Base-by-base conservation (phyloP, 164 flowering plant species). In the Echeveria elegans region DNA sequence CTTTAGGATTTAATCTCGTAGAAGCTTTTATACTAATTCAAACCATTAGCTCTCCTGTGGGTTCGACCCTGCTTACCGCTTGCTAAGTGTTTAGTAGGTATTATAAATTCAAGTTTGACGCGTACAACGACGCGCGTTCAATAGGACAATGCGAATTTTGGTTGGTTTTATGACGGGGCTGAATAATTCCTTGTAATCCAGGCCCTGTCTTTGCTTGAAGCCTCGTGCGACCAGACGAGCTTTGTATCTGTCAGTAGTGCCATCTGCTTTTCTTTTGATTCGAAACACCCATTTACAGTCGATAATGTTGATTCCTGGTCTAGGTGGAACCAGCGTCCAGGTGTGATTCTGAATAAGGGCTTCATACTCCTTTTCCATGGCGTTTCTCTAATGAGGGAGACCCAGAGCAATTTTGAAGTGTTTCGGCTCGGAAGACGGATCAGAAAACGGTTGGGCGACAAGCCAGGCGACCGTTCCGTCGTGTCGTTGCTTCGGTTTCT, bases 171-270 rank as follows among this genome's bases (percentile, higher is more conserved):
- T 21, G 0, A 63, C 61, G 0, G 66, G 61, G 24, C 8, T n/a
- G n/a, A 69, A 69, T 5, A 30, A 63, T 0, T 69, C 61, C 21
- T 16, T 6, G 23, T 69, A 69, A 23, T 69, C 66, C 6, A 69
- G 1, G 0, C 66, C 60, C 0, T 18, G 9, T 15, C 18, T 18
- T 45, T 69, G 71, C n/a, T 62, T 23, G 14, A 43, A 69, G 0
- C 71, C 71, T 16, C 63, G 62, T 19, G 71, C 66, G 5, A 69
- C 60, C 1, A 63, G 28, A 6, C 45, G 59, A 29, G 71, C 71
- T 34, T 69, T 64, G 40, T 19, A 21, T 4, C 66, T 0, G 1
- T 32, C 28, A 2, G 40, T 16, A 5, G 66, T n/a, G 23, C 28
- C 64, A 47, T n/a, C 47, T 2, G 47, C 14, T 6, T 64, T 36